phyloP scores from a whole-genome alignment of 768 basidiomycete species.

The Dentipellis sp. region DNA sequence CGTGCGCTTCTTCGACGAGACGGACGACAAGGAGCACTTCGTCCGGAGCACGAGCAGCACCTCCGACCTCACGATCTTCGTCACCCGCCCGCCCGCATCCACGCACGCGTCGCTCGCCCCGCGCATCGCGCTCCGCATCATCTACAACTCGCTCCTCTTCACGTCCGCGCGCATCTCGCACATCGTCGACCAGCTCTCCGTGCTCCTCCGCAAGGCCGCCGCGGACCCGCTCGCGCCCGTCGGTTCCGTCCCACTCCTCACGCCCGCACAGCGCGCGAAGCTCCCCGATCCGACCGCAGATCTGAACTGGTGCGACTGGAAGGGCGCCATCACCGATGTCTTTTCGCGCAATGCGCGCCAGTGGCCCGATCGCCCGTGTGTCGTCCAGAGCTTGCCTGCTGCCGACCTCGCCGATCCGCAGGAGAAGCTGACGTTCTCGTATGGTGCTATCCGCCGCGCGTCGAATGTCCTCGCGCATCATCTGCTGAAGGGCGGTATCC shows the following conservation, averaged over 20 bases:
- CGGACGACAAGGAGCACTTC: conserved; percentile 66
- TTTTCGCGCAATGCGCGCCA: conserved; percentile 80
- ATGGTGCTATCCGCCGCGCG: conserved; percentile 72
- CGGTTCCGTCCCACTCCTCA: conserved; percentile 75
- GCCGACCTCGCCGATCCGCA: conserved; percentile 30
- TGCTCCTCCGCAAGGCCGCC: conserved; percentile 64
- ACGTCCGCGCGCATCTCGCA: conserved; percentile 64
- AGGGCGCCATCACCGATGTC: conserved; percentile 93
- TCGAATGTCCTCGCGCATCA: conserved; percentile 88
- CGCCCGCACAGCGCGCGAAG: conserved; percentile 52
- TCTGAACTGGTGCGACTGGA: conserved; percentile 95
- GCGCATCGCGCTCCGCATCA: conserved; percentile 66
- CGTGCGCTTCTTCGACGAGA: conserved; percentile 95
- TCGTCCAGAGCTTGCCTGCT: conserved; percentile 66
- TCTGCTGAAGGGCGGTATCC: conserved; percentile 74
- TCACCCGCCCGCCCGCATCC: conserved; percentile 62
- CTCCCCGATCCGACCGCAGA: conserved; percentile 83
- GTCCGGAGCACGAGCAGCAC: conserved; percentile 74
- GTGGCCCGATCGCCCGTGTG: conserved; percentile 79
- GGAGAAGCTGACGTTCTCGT: conserved; percentile 58
- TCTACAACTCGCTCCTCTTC: conserved; percentile 95
- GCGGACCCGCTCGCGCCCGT: conserved; percentile 58
- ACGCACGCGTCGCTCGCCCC: conserved; percentile 66
- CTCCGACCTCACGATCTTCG: conserved; percentile 89
- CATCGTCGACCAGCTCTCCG: conserved; percentile 80